Conservation (phyloP, 164 flowering plant species). For the Brasenia schreberi region DNA sequence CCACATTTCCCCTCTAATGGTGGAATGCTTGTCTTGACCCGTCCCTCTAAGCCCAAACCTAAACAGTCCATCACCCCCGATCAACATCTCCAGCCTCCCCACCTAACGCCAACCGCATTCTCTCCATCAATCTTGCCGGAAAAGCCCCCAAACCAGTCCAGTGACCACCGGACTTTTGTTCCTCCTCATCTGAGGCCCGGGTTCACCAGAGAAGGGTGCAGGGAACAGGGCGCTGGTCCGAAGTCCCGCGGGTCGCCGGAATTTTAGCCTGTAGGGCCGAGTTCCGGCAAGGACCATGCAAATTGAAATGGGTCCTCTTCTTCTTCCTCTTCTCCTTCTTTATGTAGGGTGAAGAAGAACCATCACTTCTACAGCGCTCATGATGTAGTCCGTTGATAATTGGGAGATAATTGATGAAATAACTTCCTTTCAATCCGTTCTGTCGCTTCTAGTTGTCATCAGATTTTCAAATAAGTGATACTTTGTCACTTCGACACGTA, state of each 20-base stretch:
- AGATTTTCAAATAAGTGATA: too few species aligned
- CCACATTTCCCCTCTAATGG: slow-evolving; percentile 32
- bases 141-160: slow-evolving; percentile 8
- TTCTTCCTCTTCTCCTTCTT: slow-evolving; percentile 10
- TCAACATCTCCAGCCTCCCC: not conserved
- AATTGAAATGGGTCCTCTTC: slow-evolving; percentile 26
- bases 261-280: slow-evolving; percentile 23
- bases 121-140: not conserved
- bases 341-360: not conserved
- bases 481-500: too few species aligned
- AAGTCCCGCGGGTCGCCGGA: slow-evolving; percentile 47
- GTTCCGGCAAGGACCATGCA: slow-evolving; percentile 41
- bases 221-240: slow-evolving; percentile 26
- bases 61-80: slow-evolving; percentile 2
- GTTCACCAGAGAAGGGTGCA: slow-evolving; percentile 23
- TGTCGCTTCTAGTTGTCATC: too few species aligned
- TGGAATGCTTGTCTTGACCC: slow-evolving; percentile 64
- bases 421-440: too few species aligned
- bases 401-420: too few species aligned
- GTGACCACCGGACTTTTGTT: slow-evolving; percentile 33
- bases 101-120: not conserved
- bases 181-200: slow-evolving; percentile 85
- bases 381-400: not conserved
- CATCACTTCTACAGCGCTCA: not conserved
- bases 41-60: slow-evolving; percentile 26